Base-by-base conservation (phyloP, 495 filamentous ascomycete genomes). In the Glarea lozoyensis region DNA sequence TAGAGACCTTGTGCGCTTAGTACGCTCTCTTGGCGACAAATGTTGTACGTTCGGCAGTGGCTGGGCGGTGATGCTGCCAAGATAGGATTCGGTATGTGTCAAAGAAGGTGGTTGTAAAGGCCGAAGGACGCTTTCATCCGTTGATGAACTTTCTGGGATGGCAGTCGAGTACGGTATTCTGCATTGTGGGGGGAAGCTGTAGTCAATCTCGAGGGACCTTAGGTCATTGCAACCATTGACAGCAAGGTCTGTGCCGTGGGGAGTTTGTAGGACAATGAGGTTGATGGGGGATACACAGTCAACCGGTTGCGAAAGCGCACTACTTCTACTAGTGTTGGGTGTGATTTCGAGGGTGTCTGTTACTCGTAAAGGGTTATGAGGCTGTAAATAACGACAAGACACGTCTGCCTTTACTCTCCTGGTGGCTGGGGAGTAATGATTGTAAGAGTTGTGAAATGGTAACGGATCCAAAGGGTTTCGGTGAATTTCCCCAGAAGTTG, bases 81-180 rank as follows among this genome's bases (percentile, higher is more conserved):
- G 40, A 31, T 22, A 39, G 47, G 37, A 5, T 32, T 37, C 35
- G 35, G 19, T 20, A 20, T 16, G 16, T 9, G 11, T 34, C 31
- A 34, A 34, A 20, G 35, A 5, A 37, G 35, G 4, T 20, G 5
- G 9, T 19, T 37, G 35, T 7, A 21, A 21, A 37, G 18, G 16
- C 10, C 22, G 7, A 16, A 21, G 16, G 5, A 6, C n/a, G 4
- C 17, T 32, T 46, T 51, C 49, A 56, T 46, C 53, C 42, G 33
- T 56, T 45, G 13, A 56, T 56, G 41, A 50, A 50, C 36, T 50
- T 50, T 48, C 46, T 39, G 27, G 41, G 42, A 47, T 43, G 33
- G 40, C 46, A 50, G 29, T 48, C 7, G 23, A 53, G 21, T 45
- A 50, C 34, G 23, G 48, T 46, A 50, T 45, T 33, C 53, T 52